Base-by-base conservation (phyloP, 768 basidiomycete genomes). In the Hortiboletus campestris region DNA sequence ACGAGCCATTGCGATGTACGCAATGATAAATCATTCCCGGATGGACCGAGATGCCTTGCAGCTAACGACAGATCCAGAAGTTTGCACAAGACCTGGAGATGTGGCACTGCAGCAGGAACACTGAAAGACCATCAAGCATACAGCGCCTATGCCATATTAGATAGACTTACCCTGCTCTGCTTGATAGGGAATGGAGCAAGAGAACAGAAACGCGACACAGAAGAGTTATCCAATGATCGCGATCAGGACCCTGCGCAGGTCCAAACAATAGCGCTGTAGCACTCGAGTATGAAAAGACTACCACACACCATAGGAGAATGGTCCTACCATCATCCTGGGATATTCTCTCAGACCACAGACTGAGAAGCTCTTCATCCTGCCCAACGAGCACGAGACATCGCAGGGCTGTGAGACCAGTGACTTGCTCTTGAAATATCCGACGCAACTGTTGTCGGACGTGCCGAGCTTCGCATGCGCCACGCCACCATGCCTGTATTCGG, bases 401-500 rank as follows among this genome's bases (percentile, higher is more conserved):
- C 62, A 90, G 69, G 12, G 82, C 86, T 9, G 75, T 79, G 46
- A 90, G 60, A 10, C 80, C 75, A 4, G 72, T 73, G 4, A 83
- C 69, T 65, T 88, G 82, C 3, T 70, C 61, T 56, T 80, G 78
- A 60, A 90, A 88, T 10, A 68, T 54, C 29, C 48, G 62, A 49
- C 78, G 72, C 67, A 92, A 63, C n/a, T 79, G 68, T 36, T 56
- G 63, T 61, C 80, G 76, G 13, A 78, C 76, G 10, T 51, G 63
- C 46, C 71, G 71, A 4, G 72, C 74, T 49, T 81, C 79, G 32
- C 63, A 61, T 6, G 73, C 61, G 6, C 84, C 85, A 7, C 86
- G 73, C 84, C 86, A 91, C 82, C 81, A 87, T 17, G 82, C 79
- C 64, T 92, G 91, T 25, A 94, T 76, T 49, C 71, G 75, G 6